Conservation (phyloP, 495 filamentous ascomycete species). For the Friedmanniomyces endolithicus region DNA sequence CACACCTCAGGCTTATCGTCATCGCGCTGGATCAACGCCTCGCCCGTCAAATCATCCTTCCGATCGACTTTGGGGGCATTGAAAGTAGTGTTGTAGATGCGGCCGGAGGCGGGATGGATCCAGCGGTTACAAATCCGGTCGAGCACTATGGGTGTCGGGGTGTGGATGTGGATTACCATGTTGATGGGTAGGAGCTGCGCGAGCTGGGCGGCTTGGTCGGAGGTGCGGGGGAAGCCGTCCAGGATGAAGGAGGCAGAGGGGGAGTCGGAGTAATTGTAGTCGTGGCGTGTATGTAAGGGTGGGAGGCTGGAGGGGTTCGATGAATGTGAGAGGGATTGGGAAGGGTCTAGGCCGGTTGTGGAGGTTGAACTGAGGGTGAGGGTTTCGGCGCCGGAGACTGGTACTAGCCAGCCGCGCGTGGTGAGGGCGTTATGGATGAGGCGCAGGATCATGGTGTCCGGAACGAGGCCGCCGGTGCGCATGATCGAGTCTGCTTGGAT, state of each 20-base stretch:
- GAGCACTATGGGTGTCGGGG: slow-evolving; percentile 65
- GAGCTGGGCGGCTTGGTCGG: slow-evolving; percentile 60
- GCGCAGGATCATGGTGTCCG: slow-evolving; percentile 80
- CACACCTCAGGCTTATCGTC: slow-evolving; percentile 86
- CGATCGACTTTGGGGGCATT: slow-evolving; percentile 70
- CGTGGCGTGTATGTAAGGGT: slow-evolving; percentile 1
- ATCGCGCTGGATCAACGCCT: slow-evolving; percentile 63
- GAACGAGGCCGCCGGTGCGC: slow-evolving; percentile 69
- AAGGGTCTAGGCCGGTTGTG: no score
- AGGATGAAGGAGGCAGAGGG: slow-evolving; percentile 82
- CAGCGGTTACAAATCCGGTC: slow-evolving; percentile 80
- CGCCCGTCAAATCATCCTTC: slow-evolving; percentile 83
- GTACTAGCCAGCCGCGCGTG: slow-evolving; percentile 65
- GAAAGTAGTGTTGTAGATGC: slow-evolving; percentile 90
- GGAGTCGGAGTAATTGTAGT: slow-evolving; percentile 43
- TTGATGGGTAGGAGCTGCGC: slow-evolving; percentile 81
- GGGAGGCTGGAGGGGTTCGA: slow-evolving; percentile 10
- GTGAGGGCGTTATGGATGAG: slow-evolving; percentile 81
- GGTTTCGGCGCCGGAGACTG: slow-evolving; percentile 25
- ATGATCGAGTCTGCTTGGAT: slow-evolving; percentile 81
- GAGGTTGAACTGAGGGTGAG: slow-evolving; percentile 26
- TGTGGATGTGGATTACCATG: slow-evolving; percentile 60
- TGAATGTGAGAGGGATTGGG: slow-evolving; percentile 29
- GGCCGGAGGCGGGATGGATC: slow-evolving; percentile 84
- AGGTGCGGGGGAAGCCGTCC: slow-evolving; percentile 90